Evolutionary conservation across 768 basidiomycete species (phyloP), one percentile per base, ranked within the genome.

Genomic region (Ramaria rubella): DNA sequence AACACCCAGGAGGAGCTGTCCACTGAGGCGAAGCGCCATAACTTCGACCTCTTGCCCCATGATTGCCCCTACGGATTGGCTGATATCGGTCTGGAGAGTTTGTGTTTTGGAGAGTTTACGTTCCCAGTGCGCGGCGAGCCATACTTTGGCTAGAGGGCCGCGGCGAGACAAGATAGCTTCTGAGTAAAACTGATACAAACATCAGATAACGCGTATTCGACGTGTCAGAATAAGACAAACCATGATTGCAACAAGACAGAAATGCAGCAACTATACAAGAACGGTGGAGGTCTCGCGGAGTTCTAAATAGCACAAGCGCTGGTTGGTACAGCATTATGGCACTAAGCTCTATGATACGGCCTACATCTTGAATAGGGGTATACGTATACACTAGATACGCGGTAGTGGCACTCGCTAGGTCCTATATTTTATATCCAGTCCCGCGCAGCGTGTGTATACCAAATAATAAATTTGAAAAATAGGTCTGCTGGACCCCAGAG

Each of bases 111-210:
- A 93, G 65, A 99, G 84, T 75, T 97, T 97, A 66, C 92, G 84
- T 72, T 97, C 94, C 85, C 95, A 94, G 78, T 97, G 95, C 1
- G 96, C 95, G 40, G 95, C 94, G 53, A 99, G 86, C 96, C 96
- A 99, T 77, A 99, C 93, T 75, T 87, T 91, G 33, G 93, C 95
- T 36, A 99, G 77, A 3, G 95, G 91, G 43, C 95, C 94, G 55
- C 92, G 86, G 64, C 93, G 87, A 45, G 92, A 91, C 62, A 96
- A 80, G 70, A 98, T 92, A 33, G 91, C 86, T 68, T 96, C 93
- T 49, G 92, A 93, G 68, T 91, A 94, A 70, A 94, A 94, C 90
- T 90, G 12, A 14, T 49, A n/a, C 30, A 52, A 24, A 42, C 49
- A 26, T 48, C 38, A 46, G 52, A 33, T 29, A 31, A 53, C 55